phyloP scores from a whole-genome alignment of 2,329 filamentous ascomycete species.

The Pseudogymnoascus sp. region DNA sequence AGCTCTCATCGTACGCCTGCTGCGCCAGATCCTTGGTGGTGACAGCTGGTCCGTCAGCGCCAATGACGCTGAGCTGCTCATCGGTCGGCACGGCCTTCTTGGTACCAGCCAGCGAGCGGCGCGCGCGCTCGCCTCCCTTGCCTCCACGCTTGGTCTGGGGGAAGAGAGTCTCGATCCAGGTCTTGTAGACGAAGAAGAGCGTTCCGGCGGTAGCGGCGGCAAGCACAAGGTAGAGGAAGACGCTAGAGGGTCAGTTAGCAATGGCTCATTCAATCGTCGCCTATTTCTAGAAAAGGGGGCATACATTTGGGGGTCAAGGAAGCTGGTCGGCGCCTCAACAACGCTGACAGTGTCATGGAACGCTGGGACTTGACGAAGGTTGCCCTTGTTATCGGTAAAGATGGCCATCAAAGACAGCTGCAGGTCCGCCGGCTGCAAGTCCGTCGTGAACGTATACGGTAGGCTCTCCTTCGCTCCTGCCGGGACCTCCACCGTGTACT shows the following conservation, averaged over 20 bases:
- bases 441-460: conserved; percentile 76
- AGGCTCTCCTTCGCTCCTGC: conserved; percentile 68
- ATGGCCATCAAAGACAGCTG: conserved; percentile 68
- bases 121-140: conserved; percentile 37
- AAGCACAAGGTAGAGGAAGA: conserved; percentile 96
- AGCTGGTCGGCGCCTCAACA: conserved; percentile 82
- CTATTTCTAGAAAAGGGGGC: conserved; percentile 27
- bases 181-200: conserved; percentile 95
- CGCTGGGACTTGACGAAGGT: conserved; percentile 66
- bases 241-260: conserved; percentile 43
- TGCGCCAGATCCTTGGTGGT: conserved; percentile 23
- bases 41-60: conserved; percentile 39
- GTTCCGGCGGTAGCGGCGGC: conserved; percentile 67
- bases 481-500: conserved; percentile 65
- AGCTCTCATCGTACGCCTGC: conserved; percentile 80
- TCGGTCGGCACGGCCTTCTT: conserved; percentile 55
- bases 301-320: conserved; percentile 94
- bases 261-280: conserved; percentile 14
- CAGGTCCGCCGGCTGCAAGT: conserved; percentile 89
- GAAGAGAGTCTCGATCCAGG: conserved; percentile 93
- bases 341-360: conserved; percentile 78
- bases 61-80: conserved; percentile 53
- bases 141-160: conserved; percentile 64
- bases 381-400: conserved; percentile 55
- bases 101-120: conserved; percentile 49